A percentile compares a stretch with the other conserved stretches of the same genome.
phyloP scores from a whole-genome alignment of 495 filamentous ascomycete species.

The Lepraria neglecta region DNA sequence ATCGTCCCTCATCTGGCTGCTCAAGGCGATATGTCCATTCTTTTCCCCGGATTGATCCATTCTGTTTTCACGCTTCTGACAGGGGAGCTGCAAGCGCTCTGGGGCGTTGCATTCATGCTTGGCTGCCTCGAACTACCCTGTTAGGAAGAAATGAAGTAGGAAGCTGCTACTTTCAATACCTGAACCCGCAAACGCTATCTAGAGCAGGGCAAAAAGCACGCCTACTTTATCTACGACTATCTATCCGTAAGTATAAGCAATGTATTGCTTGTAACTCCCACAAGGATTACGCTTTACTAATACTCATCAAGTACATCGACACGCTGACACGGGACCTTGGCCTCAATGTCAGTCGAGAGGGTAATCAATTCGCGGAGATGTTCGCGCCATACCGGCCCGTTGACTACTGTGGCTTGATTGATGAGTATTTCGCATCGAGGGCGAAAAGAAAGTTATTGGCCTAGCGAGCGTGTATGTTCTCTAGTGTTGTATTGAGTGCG shows the following conservation, averaged over 20 bases:
- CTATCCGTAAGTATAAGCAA: neutral
- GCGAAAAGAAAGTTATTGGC: too few relatives aligned
- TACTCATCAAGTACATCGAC: conserved; percentile 8
- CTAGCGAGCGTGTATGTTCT: too few relatives aligned
- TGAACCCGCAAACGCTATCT: conserved; percentile 40
- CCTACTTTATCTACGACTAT: conserved; percentile 1
- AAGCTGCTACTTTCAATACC: conserved; percentile 34
- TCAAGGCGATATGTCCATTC: neutral
- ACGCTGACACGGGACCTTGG: conserved; percentile 54
- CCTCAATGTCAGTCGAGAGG: conserved; percentile 38
- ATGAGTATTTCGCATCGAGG: conserved; percentile 38
- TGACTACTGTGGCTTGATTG: conserved; percentile 55
- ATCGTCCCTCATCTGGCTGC: neutral
- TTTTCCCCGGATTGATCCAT: conserved; percentile 31
- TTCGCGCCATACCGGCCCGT: conserved; percentile 53
- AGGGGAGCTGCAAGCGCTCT: conserved; percentile 32
- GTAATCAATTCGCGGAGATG: conserved; percentile 41
- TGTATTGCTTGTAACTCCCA: too few relatives aligned
- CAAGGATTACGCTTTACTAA: conserved; percentile 23
- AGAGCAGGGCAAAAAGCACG: conserved; percentile 23
- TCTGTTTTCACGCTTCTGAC: conserved; percentile 31
- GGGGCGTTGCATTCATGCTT: conserved; percentile 11
- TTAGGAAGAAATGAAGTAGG: conserved; percentile 30
- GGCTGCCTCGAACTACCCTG: conserved; percentile 30
- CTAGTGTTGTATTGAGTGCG: too few relatives aligned